A percentile compares a stretch with the other conserved stretches of the same genome.
Conservation (phyloP, 805 yeast genomes). For the Kazachstania africana region DNA sequence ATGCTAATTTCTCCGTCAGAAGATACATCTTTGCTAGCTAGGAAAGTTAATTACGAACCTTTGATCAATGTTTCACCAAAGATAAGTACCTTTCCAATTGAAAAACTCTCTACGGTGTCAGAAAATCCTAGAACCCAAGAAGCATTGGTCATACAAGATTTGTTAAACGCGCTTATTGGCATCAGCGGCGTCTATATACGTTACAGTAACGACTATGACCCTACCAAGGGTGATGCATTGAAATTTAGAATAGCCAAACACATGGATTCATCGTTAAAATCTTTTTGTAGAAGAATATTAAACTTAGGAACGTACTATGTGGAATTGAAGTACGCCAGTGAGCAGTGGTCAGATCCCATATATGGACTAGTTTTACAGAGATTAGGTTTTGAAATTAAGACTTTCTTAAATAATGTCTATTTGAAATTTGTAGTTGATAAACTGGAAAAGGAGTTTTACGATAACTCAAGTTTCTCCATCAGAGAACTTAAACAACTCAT, state of each 20-base stretch:
- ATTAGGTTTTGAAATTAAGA: slow-evolving; percentile 49
- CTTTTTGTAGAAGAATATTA: slow-evolving; percentile 49
- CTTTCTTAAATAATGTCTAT: slow-evolving; percentile 30
- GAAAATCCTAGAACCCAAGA: slow-evolving; percentile 47
- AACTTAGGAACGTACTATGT: slow-evolving; percentile 52
- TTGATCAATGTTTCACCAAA: slow-evolving; percentile 22
- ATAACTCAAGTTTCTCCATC: slow-evolving; percentile 42
- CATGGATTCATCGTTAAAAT: slow-evolving; percentile 63
- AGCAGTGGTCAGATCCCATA: slow-evolving; percentile 38
- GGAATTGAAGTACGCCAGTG: slow-evolving; percentile 48
- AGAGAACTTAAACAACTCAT: slow-evolving; percentile 45
- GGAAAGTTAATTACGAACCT: slow-evolving; percentile 28
- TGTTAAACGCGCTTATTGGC: slow-evolving; percentile 56
- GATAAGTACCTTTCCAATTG: slow-evolving; percentile 35
- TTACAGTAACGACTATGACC: slow-evolving; percentile 50
- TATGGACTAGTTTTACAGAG: slow-evolving; percentile 70
- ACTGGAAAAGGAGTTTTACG: slow-evolving; percentile 43
- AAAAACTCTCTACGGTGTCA: slow-evolving; percentile 11
- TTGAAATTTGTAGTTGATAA: slow-evolving; percentile 26
- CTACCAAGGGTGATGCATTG: slow-evolving; percentile 35
- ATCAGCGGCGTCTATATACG: slow-evolving; percentile 69
- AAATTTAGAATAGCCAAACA: slow-evolving; percentile 62
- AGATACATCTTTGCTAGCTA: slow-evolving; percentile 14
- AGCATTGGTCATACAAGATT: slow-evolving; percentile 57
- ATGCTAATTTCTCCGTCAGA: slow-evolving; percentile 4